Evolutionary conservation across 2,329 filamentous ascomycete species (phyloP), one percentile per base, ranked within the genome.

Genomic region (Fusarium hainanense): DNA sequence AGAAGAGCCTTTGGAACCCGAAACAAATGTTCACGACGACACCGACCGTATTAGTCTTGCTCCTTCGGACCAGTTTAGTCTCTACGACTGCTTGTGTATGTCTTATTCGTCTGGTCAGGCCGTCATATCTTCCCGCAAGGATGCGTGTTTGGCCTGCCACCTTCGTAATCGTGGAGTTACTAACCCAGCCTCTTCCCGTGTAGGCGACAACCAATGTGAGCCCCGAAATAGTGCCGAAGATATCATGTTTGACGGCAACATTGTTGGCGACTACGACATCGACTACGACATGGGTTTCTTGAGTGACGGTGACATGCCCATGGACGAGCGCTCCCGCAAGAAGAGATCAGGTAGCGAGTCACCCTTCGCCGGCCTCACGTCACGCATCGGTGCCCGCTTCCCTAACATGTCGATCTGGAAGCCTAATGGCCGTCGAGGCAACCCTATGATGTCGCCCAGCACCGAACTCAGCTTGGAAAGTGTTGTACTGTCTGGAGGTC

Each of bases 401-500:
- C 82, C 85, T 23, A 83, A 83, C 54, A 78, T 88, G 42, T 79
- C 82, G 2, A 83, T 84, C 21, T 88, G 85, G 85, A 84, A 81
- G 59, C 81, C 82, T 1, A 79, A 77, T 37, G 79, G 78, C 41
- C 82, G 82, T 63, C 82, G 82, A 37, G 77, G 81, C n/a, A 83
- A 82, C 56, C 77, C 81, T 16, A 82, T 83, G 47, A 80, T 84
- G 14, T 85, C 83, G 1, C 92, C 93, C 1, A 90, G 91, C 67
- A 97, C 96, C 43, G 95, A 98, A 75, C 86, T 95, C 25, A 93
- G 89, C 18, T 87, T 97, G 51, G 94, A 97, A 76, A 92, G 90
- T 60, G 89, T 90, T 88, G 71, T 75, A 11, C 90, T 84, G 20
- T 91, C 90, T 3, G 84, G 87, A 50, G 86, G 89, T 10, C 85